Base-by-base conservation (phyloP, 257 asterid species). In the Knoxia roxburghii region DNA sequence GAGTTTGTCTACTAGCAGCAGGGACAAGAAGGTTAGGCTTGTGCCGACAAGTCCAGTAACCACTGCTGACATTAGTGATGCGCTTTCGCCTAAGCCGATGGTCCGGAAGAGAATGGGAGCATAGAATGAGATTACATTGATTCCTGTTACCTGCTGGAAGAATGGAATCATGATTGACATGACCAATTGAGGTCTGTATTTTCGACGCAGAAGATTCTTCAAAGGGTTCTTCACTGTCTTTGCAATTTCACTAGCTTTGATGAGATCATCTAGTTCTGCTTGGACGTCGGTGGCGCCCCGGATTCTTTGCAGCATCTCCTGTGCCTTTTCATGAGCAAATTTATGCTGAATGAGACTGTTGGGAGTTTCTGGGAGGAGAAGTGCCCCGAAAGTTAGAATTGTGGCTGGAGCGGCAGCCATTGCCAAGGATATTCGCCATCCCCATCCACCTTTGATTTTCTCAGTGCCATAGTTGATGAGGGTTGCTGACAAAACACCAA, bases 341-440 rank as follows among this genome's bases (percentile, higher is more conserved):
- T 48, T 61, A 0, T 45, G 86, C 52, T 85, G 83, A 12, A 85
- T 71, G 60, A 85, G 65, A 64, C 86, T 80, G 69, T 75, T 85
- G 14, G 95, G 91, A 0, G 91, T 87, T 43, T 87, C 95, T 0
- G 89, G 89, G 30, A 87, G 87, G 39, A 81, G 78, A 45, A 81
- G 57, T 15, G 79, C 68, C 45, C 86, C 86, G 1, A 65, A 1
- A 17, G 79, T 76, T 11, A 81, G 65, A 60, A 81, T 37, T 24
- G 68, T 30, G 40, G 81, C 86, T 6, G 83, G 86, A 1, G 40
- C 69, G 6, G 77, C 79, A 23, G 79, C 86, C 72, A 71, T 66
- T 9, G 76, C 83, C 10, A 87, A 17, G 14, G 89, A 82, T 23
- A 87, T 33, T 55, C 95, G 70, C 91, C 95, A 87, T 13, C 95